These are phyloP conservation scores for Massarina eburnea DNA, from an alignment of 2,329 filamentous ascomycete genomes.

Conservation along the genomic window DNA sequence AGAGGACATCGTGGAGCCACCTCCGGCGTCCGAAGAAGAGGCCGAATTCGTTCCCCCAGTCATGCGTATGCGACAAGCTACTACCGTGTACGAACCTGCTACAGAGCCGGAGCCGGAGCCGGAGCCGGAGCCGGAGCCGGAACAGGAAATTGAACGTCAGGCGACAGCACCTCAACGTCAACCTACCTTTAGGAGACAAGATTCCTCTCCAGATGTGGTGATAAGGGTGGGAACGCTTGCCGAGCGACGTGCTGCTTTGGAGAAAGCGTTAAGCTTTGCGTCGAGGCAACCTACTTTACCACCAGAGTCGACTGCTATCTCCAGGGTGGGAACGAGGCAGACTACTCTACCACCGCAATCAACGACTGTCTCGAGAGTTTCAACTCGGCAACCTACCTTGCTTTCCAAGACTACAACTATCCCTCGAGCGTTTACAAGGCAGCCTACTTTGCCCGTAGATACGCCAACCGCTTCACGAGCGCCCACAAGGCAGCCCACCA, in stretches of 20 bases:
- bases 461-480: neutral
- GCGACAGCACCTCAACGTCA: neutral
- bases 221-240: too few species aligned
- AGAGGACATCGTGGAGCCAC: neutral
- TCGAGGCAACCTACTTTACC: slow-evolving; percentile 1
- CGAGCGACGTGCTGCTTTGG: slow-evolving; percentile 6
- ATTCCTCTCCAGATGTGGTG: slow-evolving; percentile 3
- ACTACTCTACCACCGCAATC: neutral
- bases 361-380: neutral
- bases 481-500: too few species aligned
- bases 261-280: neutral
- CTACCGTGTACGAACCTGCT: neutral
- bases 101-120: neutral
- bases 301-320: slow-evolving; percentile 1
- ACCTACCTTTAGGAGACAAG: neutral
- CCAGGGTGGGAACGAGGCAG: neutral
- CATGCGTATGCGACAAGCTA: slow-evolving; percentile 1
- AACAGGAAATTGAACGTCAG: neutral
- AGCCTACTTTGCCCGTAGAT: neutral
- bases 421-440: neutral
- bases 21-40: neutral
- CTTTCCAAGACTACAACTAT: too few species aligned
- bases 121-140: neutral
- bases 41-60: neutral
- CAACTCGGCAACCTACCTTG: too few species aligned